Evolutionary conservation across 2,329 filamentous ascomycete species (phyloP).

Genomic region (Fusarium tuaranense): DNA sequence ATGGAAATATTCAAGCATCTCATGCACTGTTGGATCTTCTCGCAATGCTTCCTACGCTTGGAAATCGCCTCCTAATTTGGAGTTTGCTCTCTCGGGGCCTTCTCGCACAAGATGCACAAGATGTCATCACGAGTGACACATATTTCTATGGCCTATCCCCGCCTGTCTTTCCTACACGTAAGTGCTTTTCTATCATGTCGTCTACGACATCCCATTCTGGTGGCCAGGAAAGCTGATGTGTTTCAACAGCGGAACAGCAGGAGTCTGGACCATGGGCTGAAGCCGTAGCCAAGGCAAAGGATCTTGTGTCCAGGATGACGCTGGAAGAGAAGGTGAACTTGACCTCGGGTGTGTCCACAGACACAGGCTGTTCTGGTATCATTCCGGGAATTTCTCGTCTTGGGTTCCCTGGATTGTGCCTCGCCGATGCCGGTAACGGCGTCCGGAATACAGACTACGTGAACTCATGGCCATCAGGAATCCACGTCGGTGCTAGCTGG

Average conservation of each 20-base stretch:
- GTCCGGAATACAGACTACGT: background rate
- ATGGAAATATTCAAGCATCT: background rate
- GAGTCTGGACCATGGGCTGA: background rate
- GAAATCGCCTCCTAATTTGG: background rate
- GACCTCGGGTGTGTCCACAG: background rate
- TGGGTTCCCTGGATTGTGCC: background rate
- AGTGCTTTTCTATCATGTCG: background rate
- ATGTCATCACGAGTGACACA: background rate
- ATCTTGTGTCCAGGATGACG: background rate
- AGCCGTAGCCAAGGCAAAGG: background rate
- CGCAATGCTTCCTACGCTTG: background rate
- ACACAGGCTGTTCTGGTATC: background rate
- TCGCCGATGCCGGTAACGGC: background rate
- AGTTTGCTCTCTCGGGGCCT: background rate
- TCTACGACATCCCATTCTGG: background rate
- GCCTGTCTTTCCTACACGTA: background rate
- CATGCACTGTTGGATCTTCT: background rate
- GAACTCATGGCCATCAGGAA: background rate
- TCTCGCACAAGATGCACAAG: background rate
- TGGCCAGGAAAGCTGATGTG: background rate
- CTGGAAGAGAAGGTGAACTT: background rate
- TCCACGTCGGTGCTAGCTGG: background rate
- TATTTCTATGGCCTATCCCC: background rate
- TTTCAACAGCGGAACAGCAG: background rate
- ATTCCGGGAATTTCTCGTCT: background rate